phyloP scores from a whole-genome alignment of 2,329 filamentous ascomycete genomes.

The Aureobasidium sp. region DNA sequence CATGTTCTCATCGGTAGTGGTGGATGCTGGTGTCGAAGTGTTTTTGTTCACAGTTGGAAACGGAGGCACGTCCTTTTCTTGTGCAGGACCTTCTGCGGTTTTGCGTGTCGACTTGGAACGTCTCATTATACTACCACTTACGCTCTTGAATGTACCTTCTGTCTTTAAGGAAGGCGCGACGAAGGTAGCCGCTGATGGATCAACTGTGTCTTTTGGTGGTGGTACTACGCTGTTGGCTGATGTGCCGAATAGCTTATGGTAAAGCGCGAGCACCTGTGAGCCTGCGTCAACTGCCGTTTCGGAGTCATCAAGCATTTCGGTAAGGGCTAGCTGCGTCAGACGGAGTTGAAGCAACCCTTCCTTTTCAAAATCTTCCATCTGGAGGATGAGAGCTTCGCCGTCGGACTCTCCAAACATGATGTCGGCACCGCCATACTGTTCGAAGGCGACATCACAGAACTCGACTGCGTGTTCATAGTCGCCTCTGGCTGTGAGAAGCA shows the following conservation, averaged over 20 bases:
- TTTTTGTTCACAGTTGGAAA: constrained; percentile 21
- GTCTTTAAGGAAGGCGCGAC: constrained; percentile 21
- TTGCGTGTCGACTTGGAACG: constrained; percentile 42
- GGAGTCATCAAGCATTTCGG: constrained; percentile 76
- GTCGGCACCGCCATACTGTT: constrained; percentile 60
- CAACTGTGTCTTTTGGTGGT: constrained; percentile 35
- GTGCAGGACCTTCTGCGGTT: constrained; percentile 33
- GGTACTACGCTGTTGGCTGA: constrained; percentile 37
- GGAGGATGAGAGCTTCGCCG: constrained; percentile 50
- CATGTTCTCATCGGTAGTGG: constrained; percentile 55
- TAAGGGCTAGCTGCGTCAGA: constrained; percentile 81
- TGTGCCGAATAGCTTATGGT: constrained; percentile 69
- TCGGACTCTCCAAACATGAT: not conserved
- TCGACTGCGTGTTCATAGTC: constrained; percentile 73
- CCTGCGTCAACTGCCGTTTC: constrained; percentile 81
- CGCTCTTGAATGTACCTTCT: constrained; percentile 35
- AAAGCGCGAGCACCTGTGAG: constrained; percentile 75
- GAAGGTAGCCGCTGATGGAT: constrained; percentile 16
- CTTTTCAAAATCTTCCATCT: constrained; percentile 77
- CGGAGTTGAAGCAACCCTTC: constrained; percentile 86
- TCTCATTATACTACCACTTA: constrained; percentile 74
- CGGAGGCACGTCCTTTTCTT: constrained; percentile 14
- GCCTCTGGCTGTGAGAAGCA: constrained; percentile 78
- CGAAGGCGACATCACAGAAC: constrained; percentile 83
- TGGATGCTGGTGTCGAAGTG: constrained; percentile 61